A percentile compares a stretch with the other conserved stretches of the same genome.
Conservation (phyloP, 1,139 yeast genomes). For the Zygosaccharomyces sapae region DNA sequence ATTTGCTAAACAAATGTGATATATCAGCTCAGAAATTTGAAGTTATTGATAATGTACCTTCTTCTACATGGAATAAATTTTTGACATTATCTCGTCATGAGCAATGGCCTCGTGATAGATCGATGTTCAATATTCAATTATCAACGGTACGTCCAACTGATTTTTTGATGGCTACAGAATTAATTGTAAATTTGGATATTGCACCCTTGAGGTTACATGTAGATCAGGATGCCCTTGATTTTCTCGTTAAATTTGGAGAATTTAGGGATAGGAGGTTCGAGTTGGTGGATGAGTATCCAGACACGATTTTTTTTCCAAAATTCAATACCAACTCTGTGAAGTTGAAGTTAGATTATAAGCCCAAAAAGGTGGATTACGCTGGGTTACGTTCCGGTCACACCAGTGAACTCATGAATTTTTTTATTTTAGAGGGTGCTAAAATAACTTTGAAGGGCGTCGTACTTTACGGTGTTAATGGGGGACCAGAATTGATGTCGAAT, state of each 20-base stretch:
- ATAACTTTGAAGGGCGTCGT: constrained; percentile 58
- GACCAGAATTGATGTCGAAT: constrained; percentile 51
- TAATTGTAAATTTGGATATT: constrained; percentile 51
- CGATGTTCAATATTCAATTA: constrained; percentile 55
- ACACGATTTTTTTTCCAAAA: constrained; percentile 63
- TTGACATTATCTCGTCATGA: constrained; percentile 67
- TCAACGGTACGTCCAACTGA: constrained; percentile 65
- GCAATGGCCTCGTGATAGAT: constrained; percentile 43
- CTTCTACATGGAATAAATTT: constrained; percentile 90
- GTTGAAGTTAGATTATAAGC: constrained; percentile 82
- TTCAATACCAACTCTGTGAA: constrained; percentile 59
- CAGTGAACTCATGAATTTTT: constrained; percentile 81
- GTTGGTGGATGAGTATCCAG: constrained; percentile 51
- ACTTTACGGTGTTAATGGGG: constrained; percentile 74
- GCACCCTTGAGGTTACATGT: constrained; percentile 78
- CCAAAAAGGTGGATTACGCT: constrained; percentile 77
- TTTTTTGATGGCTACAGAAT: constrained; percentile 63
- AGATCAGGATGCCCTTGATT: constrained; percentile 91
- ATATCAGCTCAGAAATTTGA: constrained; percentile 51
- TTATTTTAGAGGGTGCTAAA: constrained; percentile 80
- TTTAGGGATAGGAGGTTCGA: constrained; percentile 71
- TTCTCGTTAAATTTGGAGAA: constrained; percentile 70
- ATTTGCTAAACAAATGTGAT: constrained; percentile 47
- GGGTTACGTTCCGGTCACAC: constrained; percentile 84
- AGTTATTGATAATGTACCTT: constrained; percentile 71